Evolutionary conservation across 2,329 filamentous ascomycete genomes (phyloP), one percentile per base, ranked within the genome.

Genomic region (Allantophomopsis lycopodina): DNA sequence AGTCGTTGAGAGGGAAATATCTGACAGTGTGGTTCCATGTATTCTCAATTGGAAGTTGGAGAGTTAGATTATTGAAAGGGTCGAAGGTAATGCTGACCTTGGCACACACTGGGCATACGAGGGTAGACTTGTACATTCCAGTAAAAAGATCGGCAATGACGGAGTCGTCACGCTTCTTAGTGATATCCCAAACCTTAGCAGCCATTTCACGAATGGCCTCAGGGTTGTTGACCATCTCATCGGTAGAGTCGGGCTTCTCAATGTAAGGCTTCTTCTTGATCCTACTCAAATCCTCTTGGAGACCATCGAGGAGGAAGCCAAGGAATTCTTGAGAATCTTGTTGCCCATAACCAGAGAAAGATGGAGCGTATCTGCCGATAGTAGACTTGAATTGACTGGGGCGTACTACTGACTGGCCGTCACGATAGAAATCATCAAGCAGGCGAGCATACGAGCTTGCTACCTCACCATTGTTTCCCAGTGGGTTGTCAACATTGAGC

Each of bases 51-150:
- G 91, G 91, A 28, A 98, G 65, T 42, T 93, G 91, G 17, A 98
- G 65, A 0, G 91, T 95, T 43, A 98, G 64, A 48, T 93, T 91
- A 59, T 87, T 95, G 67, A 94, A 98, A 1, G 91, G 91, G 56
- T 98, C 91, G 54, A 98, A 98, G 0, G 91, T 96, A 51, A 98
- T 94, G 71, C 88, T 95, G 60, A 96, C 83, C 63, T 96, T 98
- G 50, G 81, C 73, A 58, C 91, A 98, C 7, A 72, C 73, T 0
- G 91, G 91, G 55, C 91, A 98, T 46, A 91, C 81, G 46, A 98
- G 73, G 0, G 89, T 96, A 35, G 93, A 96, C 64, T 96, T 95
- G 71, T 96, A 98, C 71, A 96, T 86, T 46, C 91, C 91, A 16
- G 86, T 93, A 59, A 98, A 98, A 10, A 98, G 69, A 55, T 98